phyloP scores from a whole-genome alignment of 164 flowering plant genomes.

The Chimonanthus praecox region DNA sequence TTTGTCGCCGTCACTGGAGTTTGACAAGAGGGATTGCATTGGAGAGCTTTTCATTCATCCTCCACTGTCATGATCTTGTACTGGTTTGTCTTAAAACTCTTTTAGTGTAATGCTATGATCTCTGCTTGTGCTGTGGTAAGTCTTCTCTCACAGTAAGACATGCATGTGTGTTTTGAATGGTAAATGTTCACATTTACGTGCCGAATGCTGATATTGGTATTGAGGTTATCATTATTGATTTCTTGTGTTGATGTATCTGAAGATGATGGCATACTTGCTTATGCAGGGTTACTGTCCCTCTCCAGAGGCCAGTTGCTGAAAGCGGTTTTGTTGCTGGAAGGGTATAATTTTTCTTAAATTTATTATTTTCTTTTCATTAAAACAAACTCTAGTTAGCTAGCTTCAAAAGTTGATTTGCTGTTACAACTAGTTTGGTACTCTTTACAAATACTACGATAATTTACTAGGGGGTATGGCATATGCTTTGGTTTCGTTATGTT shows the following conservation, averaged over 20 bases:
- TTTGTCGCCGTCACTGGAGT: neutral
- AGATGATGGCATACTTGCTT: constrained; percentile 13
- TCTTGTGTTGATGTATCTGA: neutral
- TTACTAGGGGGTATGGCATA: neutral
- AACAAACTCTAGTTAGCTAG: neutral
- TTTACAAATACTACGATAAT: too few relatives aligned
- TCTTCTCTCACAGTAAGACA: neutral
- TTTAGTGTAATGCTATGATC: constrained; percentile 7
- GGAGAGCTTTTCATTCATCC: neutral
- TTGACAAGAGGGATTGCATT: neutral
- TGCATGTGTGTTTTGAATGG: neutral
- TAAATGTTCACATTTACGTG: neutral
- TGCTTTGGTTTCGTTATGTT: neutral
- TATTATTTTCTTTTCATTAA: neutral
- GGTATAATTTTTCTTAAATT: constrained; percentile 27
- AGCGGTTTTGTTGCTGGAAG: constrained; percentile 32
- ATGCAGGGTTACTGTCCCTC: constrained; percentile 44
- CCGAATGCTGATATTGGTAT: neutral
- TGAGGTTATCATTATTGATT: neutral
- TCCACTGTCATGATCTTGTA: neutral
- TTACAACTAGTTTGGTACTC: neutral
- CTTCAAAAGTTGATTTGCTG: neutral
- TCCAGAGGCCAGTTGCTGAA: constrained; percentile 31
- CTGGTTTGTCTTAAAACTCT: constrained; percentile 26
- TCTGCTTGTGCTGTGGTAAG: constrained; percentile 18